Evolutionary conservation across 2,329 filamentous ascomycete species (phyloP), one percentile per base, ranked within the genome.

Genomic region (Capronia americana): DNA sequence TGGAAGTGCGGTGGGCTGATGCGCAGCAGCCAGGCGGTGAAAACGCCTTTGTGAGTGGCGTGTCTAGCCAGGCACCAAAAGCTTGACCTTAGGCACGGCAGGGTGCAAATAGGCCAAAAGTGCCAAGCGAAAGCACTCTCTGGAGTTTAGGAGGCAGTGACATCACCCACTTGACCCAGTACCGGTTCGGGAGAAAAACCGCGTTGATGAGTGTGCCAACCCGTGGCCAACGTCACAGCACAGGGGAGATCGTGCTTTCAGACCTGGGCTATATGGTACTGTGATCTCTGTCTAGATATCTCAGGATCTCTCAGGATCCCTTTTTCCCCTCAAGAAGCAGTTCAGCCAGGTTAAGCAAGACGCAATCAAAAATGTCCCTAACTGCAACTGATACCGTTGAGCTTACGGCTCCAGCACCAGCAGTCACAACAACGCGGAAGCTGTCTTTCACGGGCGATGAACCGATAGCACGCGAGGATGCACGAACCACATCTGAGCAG

Each of bases 1-100:
- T 58, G 30, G 30, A n/a, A 20, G 56, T 12, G 38, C 38, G 56
- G 66, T 68, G 66, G 66, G 28, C 66, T 68, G 66, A 68, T 60
- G 10, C 46, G 46, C 32, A 54, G 48, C 34, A 32, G 41, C 41
- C 20, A 48, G 26, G 57, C 48, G 58, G 46, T 61, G 30, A 61
- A 44, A 28, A 20, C n/a, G 23, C 26, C 17, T 3, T n/a, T 30
- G 24, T 26, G 48, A 51, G 58, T 51, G 46, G 58, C 58, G 58
- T 53, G 48, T 30, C 34, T 28, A 50, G 53, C 53, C 8, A 55
- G 58, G 23, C 23, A 51, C 48, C 20, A 26, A 51, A 50, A 51
- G 48, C 48, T 51, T 51, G 48, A 17, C 23, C 20, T 11, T 24
- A 12, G 12, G 23, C 46, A 20, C n/a, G n/a, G n/a, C n/a, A 11